Base-by-base conservation (phyloP, 1,284 basidiomycete genomes). In the Ustilago bromivora region DNA sequence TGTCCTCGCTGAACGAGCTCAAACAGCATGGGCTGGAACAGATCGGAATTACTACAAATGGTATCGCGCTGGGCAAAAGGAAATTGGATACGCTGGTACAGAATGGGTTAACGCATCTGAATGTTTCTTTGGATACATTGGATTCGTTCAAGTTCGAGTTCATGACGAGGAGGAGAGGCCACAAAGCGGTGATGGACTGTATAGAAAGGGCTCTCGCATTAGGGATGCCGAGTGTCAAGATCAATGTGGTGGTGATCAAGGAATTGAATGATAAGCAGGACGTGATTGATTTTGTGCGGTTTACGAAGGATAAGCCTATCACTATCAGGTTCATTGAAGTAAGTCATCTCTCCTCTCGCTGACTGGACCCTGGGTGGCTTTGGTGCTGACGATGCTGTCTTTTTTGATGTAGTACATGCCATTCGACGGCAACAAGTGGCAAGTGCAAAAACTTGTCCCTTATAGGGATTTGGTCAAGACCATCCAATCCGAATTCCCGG, bases 41-140 rank as follows among this genome's bases (percentile, higher is more conserved):
- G 9, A 92, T 95, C 74, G 94, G 90, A 17, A 94, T 95, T 91
- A 95, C 94, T 11, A 92, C 90, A 66, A 95, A 95, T 84, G 94
- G 94, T 5, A 88, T 95, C 55, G 89, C 91, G 4, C 88, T 95
- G 10, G 91, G 92, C 80, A 72, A 66, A 36, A 89, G 93, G 36
- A 90, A 90, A 71, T 88, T 95, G 7, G 90, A 92, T 6, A 86
- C 89, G 28, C 87, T 95, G 38, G 89, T 94, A 13, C 87, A 88
- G 41, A 91, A 90, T 65, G 94, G 94, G 0, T 88, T 96, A 4
- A 93, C 93, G 0, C 92, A 95, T 86, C 87, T 95, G 32, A 95
- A 96, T 84, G 49, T 80, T 55, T 61, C 68, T 79, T 88, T 96
- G 78, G 94, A 96, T 84, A 96, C 94, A 0, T 87, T 96, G 52